Conservation (phyloP, 1,284 basidiomycete species). For the Moesziomyces sp. region DNA sequence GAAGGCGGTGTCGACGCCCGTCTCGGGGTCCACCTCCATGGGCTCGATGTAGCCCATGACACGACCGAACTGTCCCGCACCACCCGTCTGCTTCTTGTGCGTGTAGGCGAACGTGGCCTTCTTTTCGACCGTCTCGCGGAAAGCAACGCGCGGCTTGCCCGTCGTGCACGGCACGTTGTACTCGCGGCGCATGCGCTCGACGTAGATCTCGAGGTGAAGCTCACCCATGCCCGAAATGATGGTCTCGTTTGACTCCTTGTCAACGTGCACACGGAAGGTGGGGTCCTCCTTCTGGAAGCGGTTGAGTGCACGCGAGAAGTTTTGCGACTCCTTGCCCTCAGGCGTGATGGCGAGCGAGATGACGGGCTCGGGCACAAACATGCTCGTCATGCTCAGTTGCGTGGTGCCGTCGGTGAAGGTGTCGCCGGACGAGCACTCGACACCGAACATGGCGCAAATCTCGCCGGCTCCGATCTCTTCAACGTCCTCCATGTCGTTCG, state of each 20-base stretch:
- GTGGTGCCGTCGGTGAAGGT: slow-evolving; percentile 80
- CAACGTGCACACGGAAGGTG: slow-evolving; percentile 97
- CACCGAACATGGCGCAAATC: slow-evolving; percentile 99
- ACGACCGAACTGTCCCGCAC: slow-evolving; percentile 94
- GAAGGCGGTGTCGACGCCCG: slow-evolving; percentile 86
- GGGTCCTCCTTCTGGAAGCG: slow-evolving; percentile 99
- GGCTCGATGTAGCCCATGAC: slow-evolving; percentile 91
- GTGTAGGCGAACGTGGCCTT: slow-evolving; percentile 87
- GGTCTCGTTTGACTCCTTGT: slow-evolving; percentile 96
- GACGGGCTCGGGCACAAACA: slow-evolving; percentile 99
- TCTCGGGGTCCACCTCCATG: slow-evolving; percentile 82
- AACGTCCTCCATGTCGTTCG: slow-evolving; percentile 99
- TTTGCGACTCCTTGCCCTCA: slow-evolving; percentile 83
- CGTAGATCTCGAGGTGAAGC: slow-evolving; percentile 98
- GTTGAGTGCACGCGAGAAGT: slow-evolving; percentile 93
- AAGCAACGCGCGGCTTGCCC: slow-evolving; percentile 95
- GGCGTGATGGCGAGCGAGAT: slow-evolving; percentile 95
- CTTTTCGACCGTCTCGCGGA: slow-evolving; percentile 91
- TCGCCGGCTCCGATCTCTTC: slow-evolving; percentile 95
- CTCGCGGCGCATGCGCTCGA: slow-evolving; percentile 97
- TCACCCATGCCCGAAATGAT: slow-evolving; percentile 99
- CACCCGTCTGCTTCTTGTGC: slow-evolving; percentile 98
- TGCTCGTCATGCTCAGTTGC: slow-evolving; percentile 77
- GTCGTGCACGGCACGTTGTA: slow-evolving; percentile 94
- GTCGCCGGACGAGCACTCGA: slow-evolving; percentile 97